Base-by-base conservation (phyloP, 371 early-diverging fungal species). In the Lichtheimia hyalospora region DNA sequence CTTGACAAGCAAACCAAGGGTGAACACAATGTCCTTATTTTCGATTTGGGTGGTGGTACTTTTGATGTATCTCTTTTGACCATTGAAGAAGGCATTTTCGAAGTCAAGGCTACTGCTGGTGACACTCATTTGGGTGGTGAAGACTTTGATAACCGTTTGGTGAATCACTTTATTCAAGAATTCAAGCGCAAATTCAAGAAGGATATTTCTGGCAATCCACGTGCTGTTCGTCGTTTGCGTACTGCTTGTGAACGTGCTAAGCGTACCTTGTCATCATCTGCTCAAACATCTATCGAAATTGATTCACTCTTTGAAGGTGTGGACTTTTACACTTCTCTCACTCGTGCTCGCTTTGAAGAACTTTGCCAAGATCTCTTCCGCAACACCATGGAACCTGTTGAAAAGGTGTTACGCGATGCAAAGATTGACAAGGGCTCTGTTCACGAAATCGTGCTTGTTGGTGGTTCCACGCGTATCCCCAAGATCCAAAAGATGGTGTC, bases 391-490 rank as follows among this genome's bases (percentile, higher is more conserved):
- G 94, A 95, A 57, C 96, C 96, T 61, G 97, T 98, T 61, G 96
- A 95, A 80, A 95, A 92, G 85, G 95, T 94, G 46, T 83, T 99
- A 71, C 86, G 90, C 60, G 96, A 96, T 78, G 75, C 96, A 77
- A 95, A 93, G 90, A 84, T 92, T 65, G 92, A 91, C 77, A 97
- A 97, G 86, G 68, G 82, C 64, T 66, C 84, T 61, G 93, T 99
- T 63, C 82, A 96, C 74, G 95, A 96, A 69, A 95, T 98, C 68
- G 95, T 99, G 64, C 84, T 99, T 40, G 98, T 98, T 67, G 99
- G 99, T 77, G 98, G 99, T 67, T 96, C 96, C 69, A 97, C 98
- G 62, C 96, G 99, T 89, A 99, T 99, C 77, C 99, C 99, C 84
- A 97, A 95, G 90, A 89, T 99, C 71, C 96, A 95, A 78, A 91